Conservation (phyloP, 352 stramenopile species). For the Pythium aphanidermatum region DNA sequence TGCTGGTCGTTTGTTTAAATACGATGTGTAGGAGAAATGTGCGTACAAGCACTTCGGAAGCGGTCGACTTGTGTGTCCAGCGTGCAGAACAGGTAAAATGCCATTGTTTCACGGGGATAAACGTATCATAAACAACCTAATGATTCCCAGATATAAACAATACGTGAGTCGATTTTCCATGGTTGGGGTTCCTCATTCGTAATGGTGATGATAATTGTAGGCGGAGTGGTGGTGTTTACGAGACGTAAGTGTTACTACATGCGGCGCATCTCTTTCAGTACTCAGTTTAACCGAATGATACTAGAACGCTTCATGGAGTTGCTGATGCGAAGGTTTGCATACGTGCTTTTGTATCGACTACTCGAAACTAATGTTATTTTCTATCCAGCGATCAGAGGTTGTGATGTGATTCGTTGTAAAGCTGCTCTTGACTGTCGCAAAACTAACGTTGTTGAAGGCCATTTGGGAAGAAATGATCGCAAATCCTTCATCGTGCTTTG, state of each 20-base stretch:
- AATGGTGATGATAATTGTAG: conserved; percentile 14
- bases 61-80: conserved; percentile 54
- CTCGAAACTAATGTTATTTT: too few relatives aligned
- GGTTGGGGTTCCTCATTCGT: not conserved
- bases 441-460: conserved; percentile 25
- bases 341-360: too few relatives aligned
- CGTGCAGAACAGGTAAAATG: conserved; percentile 39
- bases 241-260: conserved; percentile 39
- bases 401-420: not conserved
- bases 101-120: too few relatives aligned
- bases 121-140: too few relatives aligned
- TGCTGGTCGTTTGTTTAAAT: not conserved
- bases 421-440: not conserved
- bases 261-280: not conserved
- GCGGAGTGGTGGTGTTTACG: conserved; percentile 41
- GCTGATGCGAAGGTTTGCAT: conserved; percentile 55
- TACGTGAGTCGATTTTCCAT: conserved; percentile 23
- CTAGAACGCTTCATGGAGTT: conserved; percentile 60
- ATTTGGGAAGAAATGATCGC: conserved; percentile 89
- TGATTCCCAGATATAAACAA: conserved; percentile 57
- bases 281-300: too few relatives aligned
- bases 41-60: conserved; percentile 77
- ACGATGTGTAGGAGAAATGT: conserved; percentile 61
- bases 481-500: conserved; percentile 73
- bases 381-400: conserved; percentile 26